Base-by-base conservation (phyloP, 306 rosid genomes). In the Sechiopsis laciniata region DNA sequence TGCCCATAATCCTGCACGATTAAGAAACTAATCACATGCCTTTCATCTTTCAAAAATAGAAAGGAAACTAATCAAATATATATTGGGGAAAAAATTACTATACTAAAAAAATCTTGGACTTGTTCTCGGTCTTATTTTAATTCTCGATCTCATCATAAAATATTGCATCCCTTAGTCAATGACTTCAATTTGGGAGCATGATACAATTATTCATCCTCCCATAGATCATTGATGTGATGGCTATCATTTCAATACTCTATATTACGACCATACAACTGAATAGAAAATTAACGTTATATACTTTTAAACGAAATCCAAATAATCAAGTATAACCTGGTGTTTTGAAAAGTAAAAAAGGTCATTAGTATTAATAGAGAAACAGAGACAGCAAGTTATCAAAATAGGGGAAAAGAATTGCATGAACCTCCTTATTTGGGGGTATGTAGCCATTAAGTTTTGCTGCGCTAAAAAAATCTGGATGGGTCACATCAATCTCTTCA, bases 401-500 rank as follows among this genome's bases (percentile, higher is more conserved):
- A 71, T 16, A 53, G 26, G 61, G 50, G 26, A 52, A 70, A 70
- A 50, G 32, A 42, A 66, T 46, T 12, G 50, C 20, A 68, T 5
- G 40, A 40, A 92, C 98, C 96, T 90, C 97, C 84, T 87, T 86
- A 77, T 85, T 90, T 59, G 98, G 95, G 69, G 98, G 97, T 83
- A 86, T 83, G 62, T 94, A 94, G 66, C 92, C 89, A 20, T 87
- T 90, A 10, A 15, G 89, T 84, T 87, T 94, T 74, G 96, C 98
- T 11, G 89, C 77, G 79, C 92, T 82, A 81, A 86, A 90, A 85
- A 94, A 90, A 37, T 94, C 98, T 35, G 96, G 98, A 89, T 94
- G 97, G 84, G 95, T 94, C 81, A 90, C 97, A 32, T 94, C 98
- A 32, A 86, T 84, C 85, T 94, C 98, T 90, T 94, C 96, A 90